Evolutionary conservation across 2,329 filamentous ascomycete genomes (phyloP).

Genomic region (Blastomyces percursus): DNA sequence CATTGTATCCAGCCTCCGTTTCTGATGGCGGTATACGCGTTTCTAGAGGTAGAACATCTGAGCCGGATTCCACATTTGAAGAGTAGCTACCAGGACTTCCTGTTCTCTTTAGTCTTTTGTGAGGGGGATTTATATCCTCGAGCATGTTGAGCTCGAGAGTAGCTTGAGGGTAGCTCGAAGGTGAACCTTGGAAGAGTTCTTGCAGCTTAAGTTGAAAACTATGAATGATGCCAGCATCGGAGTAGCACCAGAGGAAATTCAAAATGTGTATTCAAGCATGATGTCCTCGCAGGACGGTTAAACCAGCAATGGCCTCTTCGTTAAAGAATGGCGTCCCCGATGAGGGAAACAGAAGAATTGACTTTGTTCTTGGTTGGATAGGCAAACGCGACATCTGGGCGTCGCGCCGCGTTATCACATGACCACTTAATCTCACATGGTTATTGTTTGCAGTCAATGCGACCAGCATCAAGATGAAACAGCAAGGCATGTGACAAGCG

Average conservation of each 20-base stretch:
- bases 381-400: background rate
- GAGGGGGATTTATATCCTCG: background rate
- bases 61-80: conserved; percentile 10
- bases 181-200: background rate
- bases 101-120: conserved; percentile 24
- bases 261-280: background rate
- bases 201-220: background rate
- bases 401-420: background rate
- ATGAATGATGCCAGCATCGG: background rate
- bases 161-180: too few relatives aligned
- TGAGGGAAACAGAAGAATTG: background rate
- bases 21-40: background rate
- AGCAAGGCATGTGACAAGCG: background rate
- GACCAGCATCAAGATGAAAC: background rate
- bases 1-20: background rate
- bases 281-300: background rate
- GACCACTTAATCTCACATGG: conserved; percentile 5
- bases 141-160: background rate
- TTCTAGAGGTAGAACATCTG: conserved; percentile 27
- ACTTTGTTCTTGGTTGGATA: background rate
- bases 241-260: background rate
- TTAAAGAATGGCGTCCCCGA: background rate
- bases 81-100: conserved; percentile 9
- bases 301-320: background rate
- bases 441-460: conserved; percentile 13